Evolutionary conservation across 306 rosid genomes (phyloP).

Genomic region (Sesbania bispinosa): DNA sequence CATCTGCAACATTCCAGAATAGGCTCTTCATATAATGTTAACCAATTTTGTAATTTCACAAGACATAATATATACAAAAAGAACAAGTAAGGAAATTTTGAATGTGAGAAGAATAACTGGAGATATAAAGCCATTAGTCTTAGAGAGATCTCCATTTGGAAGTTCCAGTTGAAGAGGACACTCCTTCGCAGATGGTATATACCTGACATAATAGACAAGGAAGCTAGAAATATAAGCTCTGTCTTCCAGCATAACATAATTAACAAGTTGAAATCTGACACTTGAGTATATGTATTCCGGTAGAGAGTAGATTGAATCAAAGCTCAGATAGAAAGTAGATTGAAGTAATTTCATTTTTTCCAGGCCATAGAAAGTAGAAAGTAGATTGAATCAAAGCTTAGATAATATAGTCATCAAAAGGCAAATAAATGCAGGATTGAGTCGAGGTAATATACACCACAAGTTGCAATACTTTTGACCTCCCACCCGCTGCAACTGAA

Average conservation of each 20-base stretch:
- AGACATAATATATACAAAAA: neutral
- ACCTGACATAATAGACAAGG: slow-evolving; percentile 50
- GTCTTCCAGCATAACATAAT: slow-evolving; percentile 8
- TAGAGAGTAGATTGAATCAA: no score
- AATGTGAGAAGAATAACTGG: slow-evolving; percentile 59
- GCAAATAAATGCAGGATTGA: slow-evolving; percentile 24
- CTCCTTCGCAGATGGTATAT: slow-evolving; percentile 78
- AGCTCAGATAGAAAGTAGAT: no score
- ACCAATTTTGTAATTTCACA: slow-evolving; percentile 7
- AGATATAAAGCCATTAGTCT: slow-evolving; percentile 90
- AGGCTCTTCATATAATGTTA: slow-evolving; percentile 12
- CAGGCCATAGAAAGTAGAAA: neutral
- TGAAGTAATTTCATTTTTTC: neutral
- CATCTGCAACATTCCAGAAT: slow-evolving; percentile 55
- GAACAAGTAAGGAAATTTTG: slow-evolving; percentile 2
- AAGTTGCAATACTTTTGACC: slow-evolving; percentile 97
- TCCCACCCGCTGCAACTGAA: slow-evolving; percentile 92
- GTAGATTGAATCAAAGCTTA: neutral
- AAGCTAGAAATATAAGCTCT: slow-evolving; percentile 16
- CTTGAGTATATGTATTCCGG: neutral
- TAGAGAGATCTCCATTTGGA: slow-evolving; percentile 76
- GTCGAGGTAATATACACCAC: slow-evolving; percentile 86
- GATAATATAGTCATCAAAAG: neutral
- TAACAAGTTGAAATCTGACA: slow-evolving; percentile 5
- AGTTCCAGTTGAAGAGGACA: slow-evolving; percentile 88